Percentiles rank a stretch among this genome's conserved stretches.
Conservation (phyloP, 345 rosid genomes). For the Salix suchowensis region DNA sequence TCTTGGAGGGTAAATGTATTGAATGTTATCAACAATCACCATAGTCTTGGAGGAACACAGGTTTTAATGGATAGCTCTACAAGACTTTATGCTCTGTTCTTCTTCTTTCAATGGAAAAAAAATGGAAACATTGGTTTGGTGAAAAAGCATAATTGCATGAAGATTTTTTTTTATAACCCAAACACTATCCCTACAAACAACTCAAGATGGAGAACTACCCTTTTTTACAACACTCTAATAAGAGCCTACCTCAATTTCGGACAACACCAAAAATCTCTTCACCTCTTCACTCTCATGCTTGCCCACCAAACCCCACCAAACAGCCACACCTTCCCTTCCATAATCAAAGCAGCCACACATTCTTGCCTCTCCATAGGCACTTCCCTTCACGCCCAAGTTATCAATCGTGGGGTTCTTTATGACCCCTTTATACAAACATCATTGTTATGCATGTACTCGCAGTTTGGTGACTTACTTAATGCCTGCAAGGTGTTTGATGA, state of each 20-base stretch:
- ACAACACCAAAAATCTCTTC: constrained; percentile 30
- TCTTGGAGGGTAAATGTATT: neutral
- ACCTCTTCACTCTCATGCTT: constrained; percentile 60
- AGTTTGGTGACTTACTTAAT: too few relatives aligned
- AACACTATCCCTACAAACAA: constrained; percentile 3
- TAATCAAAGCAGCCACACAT: constrained; percentile 39
- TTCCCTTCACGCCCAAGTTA: constrained; percentile 50
- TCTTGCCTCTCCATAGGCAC: constrained; percentile 32
- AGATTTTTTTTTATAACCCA: too few relatives aligned
- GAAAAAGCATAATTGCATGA: too few relatives aligned
- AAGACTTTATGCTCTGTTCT: too few relatives aligned
- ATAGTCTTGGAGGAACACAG: neutral
- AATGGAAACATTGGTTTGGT: constrained; percentile 34
- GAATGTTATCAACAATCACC: neutral
- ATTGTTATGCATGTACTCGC: too few relatives aligned
- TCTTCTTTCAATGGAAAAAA: too few relatives aligned
- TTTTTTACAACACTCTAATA: constrained; percentile 54
- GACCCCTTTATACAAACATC: constrained; percentile 33
- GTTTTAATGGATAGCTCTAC: neutral
- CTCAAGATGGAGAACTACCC: constrained; percentile 39
- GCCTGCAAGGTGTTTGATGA: constrained; percentile 47
- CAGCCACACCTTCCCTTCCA: constrained; percentile 61
- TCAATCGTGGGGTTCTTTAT: constrained; percentile 39
- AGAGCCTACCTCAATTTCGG: constrained; percentile 50
- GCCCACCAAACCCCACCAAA: constrained; percentile 39